These are phyloP conservation scores for Ganoderma lucidum DNA, from an alignment of 1,284 basidiomycete species.

Conservation along the genomic window DNA sequence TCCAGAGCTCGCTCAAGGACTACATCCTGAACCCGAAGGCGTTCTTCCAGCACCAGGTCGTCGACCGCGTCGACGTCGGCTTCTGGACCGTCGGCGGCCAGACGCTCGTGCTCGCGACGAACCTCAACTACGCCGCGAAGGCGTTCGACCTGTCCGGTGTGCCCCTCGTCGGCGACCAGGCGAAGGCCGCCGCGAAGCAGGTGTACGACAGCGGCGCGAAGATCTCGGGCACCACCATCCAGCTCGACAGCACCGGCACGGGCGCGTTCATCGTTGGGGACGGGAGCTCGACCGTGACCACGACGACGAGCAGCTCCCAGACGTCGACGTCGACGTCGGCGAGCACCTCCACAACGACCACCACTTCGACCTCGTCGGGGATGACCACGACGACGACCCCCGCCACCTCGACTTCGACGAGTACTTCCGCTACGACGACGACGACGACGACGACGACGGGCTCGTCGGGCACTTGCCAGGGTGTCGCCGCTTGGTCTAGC, in stretches of 20 bases:
- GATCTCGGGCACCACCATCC: constrained; percentile 33
- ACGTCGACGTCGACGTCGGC: neutral
- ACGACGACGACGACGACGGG: neutral
- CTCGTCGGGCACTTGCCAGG: neutral
- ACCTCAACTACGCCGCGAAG: constrained; percentile 47
- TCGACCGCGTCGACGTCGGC: constrained; percentile 48
- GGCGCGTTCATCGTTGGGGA: constrained; percentile 41
- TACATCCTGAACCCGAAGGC: constrained; percentile 48
- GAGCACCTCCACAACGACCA: neutral
- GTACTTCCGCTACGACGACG: neutral
- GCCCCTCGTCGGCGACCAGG: constrained; percentile 23
- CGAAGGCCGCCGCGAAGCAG: constrained; percentile 22
- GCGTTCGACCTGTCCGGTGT: constrained; percentile 35
- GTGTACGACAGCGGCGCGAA: constrained; percentile 44
- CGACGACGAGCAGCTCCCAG: neutral
- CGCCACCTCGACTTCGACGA: neutral
- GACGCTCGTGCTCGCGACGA: constrained; percentile 51
- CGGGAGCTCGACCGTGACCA: neutral
- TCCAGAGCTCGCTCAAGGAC: constrained; percentile 45
- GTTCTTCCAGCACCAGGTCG: constrained; percentile 38
- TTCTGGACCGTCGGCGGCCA: constrained; percentile 45
- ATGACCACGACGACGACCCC: neutral
- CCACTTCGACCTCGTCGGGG: neutral
- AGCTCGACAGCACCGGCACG: constrained; percentile 40
- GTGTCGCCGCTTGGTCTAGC: neutral